Evolutionary conservation across 306 rosid genomes (phyloP).

Genomic region (Cercis canadensis): DNA sequence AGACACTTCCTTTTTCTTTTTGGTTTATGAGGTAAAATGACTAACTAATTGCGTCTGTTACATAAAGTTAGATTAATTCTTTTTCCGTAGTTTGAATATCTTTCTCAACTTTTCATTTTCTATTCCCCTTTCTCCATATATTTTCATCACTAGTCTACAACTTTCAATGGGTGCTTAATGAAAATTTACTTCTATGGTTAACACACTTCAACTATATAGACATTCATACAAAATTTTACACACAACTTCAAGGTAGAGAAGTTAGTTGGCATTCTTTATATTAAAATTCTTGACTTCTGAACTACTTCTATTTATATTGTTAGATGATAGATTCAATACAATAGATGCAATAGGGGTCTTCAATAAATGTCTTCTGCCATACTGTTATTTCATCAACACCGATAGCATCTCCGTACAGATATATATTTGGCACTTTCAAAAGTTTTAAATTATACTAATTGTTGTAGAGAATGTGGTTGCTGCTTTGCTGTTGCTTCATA

Average conservation of each 20-base stretch:
- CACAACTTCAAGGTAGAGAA: constrained; percentile 24
- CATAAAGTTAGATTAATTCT: too few relatives aligned
- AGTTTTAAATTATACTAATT: constrained; percentile 31
- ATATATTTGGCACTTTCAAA: constrained; percentile 1
- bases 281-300: constrained; percentile 36
- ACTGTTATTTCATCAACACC: constrained; percentile 28
- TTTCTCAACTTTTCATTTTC: constrained; percentile 28
- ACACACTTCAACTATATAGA: constrained; percentile 6
- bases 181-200: neutral
- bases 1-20: too few relatives aligned
- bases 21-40: too few relatives aligned
- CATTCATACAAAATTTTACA: constrained; percentile 16
- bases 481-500: neutral
- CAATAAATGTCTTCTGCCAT: constrained; percentile 35
- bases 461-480: constrained; percentile 24
- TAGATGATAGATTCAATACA: neutral
- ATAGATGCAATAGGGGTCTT: constrained; percentile 9
- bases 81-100: too few relatives aligned
- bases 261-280: constrained; percentile 29
- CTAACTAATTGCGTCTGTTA: too few relatives aligned
- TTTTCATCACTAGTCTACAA: neutral
- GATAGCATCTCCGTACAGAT: constrained; percentile 33
- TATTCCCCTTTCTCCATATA: too few relatives aligned
- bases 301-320: constrained; percentile 36
- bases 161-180: too few relatives aligned